Base-by-base conservation (phyloP, 208 protist species). In the Naegleria fowleri region DNA sequence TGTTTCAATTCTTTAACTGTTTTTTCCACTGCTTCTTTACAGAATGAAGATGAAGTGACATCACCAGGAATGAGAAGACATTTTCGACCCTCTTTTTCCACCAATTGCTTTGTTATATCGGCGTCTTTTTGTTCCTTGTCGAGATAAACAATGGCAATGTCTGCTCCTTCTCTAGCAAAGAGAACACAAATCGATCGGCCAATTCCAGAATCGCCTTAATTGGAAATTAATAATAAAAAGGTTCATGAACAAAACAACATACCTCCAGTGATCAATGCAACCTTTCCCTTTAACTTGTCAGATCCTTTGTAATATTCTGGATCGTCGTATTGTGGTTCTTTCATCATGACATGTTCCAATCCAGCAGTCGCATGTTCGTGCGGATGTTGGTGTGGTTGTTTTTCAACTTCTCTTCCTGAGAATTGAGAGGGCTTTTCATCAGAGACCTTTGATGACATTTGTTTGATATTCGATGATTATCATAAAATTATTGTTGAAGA, bases 241-340 rank as follows among this genome's bases (percentile, higher is more conserved):
- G n/a, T n/a, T n/a, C n/a, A n/a, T n/a, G n/a, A n/a, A n/a, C n/a
- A n/a, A n/a, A n/a, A n/a, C 43, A 48, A 48, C 43, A 48, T 48
- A n/a, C 93, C 94, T 39, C 94, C 94, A 22, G 94, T 94, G 55
- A 95, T 89, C 2, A 95, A 36, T 22, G 93, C 94, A 39, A 86
- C 88, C 55, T 92, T 91, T 33, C 38, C 91, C 0, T 33, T 13
- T 25, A 92, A 40, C 52, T 92, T 92, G 38, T 84, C 88, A 55
- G 88, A 85, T 41, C 91, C 91, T 55, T 92, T 85, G 41, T 90
- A 90, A 52, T 75, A 87, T 33, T 48, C 52, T n/a, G 19, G 15
- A 43, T 67, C 52, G 38, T 90, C 90, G 41, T 91, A 84, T 38
- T 83, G 86, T 16, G 75, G 85, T 40, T 33, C 55, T 29, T 55